A percentile compares a stretch with the other conserved stretches of the same genome.
Conservation (phyloP, 441 rosid genomes). For the Gossypium davidsonii region DNA sequence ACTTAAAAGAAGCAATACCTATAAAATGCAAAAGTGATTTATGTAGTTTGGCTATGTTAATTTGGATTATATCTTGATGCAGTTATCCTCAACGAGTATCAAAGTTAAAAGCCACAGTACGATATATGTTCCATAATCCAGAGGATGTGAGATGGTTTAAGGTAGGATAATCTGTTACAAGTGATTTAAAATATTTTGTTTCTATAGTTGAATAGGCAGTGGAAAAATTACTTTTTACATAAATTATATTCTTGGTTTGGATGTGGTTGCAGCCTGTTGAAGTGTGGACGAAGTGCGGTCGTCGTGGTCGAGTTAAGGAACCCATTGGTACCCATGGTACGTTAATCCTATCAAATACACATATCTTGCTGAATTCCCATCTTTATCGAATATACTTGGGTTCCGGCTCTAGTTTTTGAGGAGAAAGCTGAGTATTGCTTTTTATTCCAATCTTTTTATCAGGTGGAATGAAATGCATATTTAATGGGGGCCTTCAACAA, state of each 20-base stretch:
- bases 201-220: background rate
- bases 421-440: background rate
- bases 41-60: conserved; percentile 12
- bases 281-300: conserved; percentile 79
- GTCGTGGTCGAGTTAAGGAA: conserved; percentile 87
- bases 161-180: conserved; percentile 35
- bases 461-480: conserved; percentile 86
- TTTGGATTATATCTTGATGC: conserved; percentile 23
- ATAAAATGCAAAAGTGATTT: background rate
- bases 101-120: conserved; percentile 72
- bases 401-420: background rate
- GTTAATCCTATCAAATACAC: background rate
- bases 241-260: conserved; percentile 8
- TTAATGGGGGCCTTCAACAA: conserved; percentile 87
- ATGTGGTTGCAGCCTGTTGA: conserved; percentile 70
- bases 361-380: background rate
- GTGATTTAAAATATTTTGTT: background rate
- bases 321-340: conserved; percentile 91
- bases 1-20: background rate
- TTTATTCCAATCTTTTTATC: conserved; percentile 1
- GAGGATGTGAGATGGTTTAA: conserved; percentile 97
- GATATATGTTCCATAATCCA: conserved; percentile 86
- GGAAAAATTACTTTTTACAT: background rate
- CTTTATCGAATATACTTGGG: background rate
- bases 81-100: conserved; percentile 94